Base-by-base conservation (phyloP, 2,329 filamentous ascomycete species). In the Periconia digitata region DNA sequence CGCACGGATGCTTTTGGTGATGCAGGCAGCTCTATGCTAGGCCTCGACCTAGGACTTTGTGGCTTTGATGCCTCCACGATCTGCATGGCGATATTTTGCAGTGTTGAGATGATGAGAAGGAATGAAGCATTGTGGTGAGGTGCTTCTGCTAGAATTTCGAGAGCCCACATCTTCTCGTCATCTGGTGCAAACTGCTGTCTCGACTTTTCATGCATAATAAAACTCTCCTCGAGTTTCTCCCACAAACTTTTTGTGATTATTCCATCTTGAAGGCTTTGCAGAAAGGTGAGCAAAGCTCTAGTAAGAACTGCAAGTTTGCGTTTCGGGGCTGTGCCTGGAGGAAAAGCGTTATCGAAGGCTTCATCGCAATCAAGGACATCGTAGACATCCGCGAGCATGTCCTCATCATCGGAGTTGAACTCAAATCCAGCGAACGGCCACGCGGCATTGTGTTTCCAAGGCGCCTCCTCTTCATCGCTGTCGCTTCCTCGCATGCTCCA, bases 51-150 rank as follows among this genome's bases (percentile, higher is more conserved):
- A 27, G 61, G 56, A 2, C 57, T 47, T 6, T 58, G 49, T 6
- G 62, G 49, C 46, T 56, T 57, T 5, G 56, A 58, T 22, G 61
- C 53, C 27, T 56, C 56, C 46, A 75, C 63, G 6, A 85, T 70
- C 59, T 86, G 83, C 27, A 75, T 74, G 22, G 78, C 72, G 32
- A 87, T 77, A 10, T 79, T 77, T 18, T 79, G 78, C 10, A 96
- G 78, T 72, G 91, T 92, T 8, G 89, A 85, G 0, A 87, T 90
- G 15, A 96, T 75, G 55, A 96, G 91, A 2, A 95, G 88, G 63
- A 96, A 95, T 0, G 88, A 87, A 46, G 96, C 92, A 64, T 90
- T 94, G 72, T 95, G 87, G 42, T 86, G 86, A 0, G 90, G 66
- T 1, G 64, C 88, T 0, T 83, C 80, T 2, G 81, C 76, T 2